These are phyloP conservation scores for Tirmania nivea DNA, from an alignment of 495 filamentous ascomycete species.

Conservation along the genomic window DNA sequence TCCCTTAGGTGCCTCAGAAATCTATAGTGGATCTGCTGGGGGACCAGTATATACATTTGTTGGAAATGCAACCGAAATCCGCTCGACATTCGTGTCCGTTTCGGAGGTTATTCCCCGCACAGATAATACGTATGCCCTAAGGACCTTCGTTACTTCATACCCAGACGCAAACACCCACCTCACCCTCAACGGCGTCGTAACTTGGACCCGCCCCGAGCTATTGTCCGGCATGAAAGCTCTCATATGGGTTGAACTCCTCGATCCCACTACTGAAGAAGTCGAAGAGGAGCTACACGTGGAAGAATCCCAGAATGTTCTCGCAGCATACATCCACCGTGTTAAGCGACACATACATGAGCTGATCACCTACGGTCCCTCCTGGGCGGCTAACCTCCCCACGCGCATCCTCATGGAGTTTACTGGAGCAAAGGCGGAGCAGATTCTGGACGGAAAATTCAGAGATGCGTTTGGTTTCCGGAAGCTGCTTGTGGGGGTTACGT, in stretches of 20 bases:
- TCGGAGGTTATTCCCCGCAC: conserved; percentile 60
- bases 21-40: conserved; percentile 6
- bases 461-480: conserved; percentile 81
- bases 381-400: conserved; percentile 39
- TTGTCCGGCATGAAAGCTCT: conserved; percentile 55
- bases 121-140: conserved; percentile 45
- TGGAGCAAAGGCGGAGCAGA: conserved; percentile 22
- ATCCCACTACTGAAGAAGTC: conserved; percentile 43
- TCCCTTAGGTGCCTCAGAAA: conserved; percentile 7
- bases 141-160: conserved; percentile 46
- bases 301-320: conserved; percentile 52
- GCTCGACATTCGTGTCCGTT: conserved; percentile 38
- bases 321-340: conserved; percentile 72
- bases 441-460: conserved; percentile 30
- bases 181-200: conserved; percentile 54
- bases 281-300: conserved; percentile 67
- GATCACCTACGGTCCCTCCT: conserved; percentile 46
- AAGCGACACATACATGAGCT: conserved; percentile 65
- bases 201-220: conserved; percentile 66
- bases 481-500: conserved; percentile 57
- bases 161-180: conserved; percentile 55
- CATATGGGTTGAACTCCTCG: conserved; percentile 47
- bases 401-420: conserved; percentile 47
- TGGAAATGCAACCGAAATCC: conserved; percentile 21
- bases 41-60: conserved; percentile 8